Evolutionary conservation across 805 yeast species (phyloP).

Genomic region (Saccharomycopsis sp.): DNA sequence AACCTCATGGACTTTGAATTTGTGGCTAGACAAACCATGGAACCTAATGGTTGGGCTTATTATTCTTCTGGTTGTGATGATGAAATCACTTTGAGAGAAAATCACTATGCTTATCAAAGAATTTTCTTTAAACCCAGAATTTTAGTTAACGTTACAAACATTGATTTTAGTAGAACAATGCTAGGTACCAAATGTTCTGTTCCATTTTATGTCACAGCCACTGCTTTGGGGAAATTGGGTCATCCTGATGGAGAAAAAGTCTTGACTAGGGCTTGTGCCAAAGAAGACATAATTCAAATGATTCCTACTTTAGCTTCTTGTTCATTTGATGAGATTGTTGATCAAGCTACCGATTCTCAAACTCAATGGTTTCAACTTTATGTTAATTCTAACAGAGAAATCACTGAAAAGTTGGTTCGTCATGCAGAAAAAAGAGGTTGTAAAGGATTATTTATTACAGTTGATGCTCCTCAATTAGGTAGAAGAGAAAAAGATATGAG

Average conservation of each 20-base stretch:
- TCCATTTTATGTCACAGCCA: conserved; percentile 86
- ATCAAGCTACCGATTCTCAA: conserved; percentile 64
- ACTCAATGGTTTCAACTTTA: conserved; percentile 81
- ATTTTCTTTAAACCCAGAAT: conserved; percentile 81
- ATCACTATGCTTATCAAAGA: conserved; percentile 81
- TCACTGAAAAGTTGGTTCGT: conserved; percentile 49
- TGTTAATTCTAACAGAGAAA: conserved; percentile 66
- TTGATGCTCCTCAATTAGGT: conserved; percentile 88
- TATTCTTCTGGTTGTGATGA: conserved; percentile 90
- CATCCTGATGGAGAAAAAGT: conserved; percentile 89
- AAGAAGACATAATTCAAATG: conserved; percentile 73
- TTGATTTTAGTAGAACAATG: conserved; percentile 35
- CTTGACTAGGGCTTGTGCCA: conserved; percentile 73
- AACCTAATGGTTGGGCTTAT: conserved; percentile 83
- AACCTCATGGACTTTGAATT: conserved; percentile 82
- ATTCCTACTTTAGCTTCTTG: conserved; percentile 87
- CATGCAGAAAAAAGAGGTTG: conserved; percentile 67
- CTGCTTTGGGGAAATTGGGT: conserved; percentile 87
- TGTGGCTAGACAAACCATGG: conserved; percentile 70
- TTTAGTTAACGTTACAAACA: conserved; percentile 66
- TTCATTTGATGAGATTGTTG: conserved; percentile 76
- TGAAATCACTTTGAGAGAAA: conserved; percentile 81
- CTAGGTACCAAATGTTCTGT: conserved; percentile 59
- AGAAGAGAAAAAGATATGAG: conserved; percentile 78
- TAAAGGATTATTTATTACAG: conserved; percentile 79